These are phyloP conservation scores for Hypoxylon rubiginosum DNA, from an alignment of 2,329 filamentous ascomycete species.

Conservation along the genomic window DNA sequence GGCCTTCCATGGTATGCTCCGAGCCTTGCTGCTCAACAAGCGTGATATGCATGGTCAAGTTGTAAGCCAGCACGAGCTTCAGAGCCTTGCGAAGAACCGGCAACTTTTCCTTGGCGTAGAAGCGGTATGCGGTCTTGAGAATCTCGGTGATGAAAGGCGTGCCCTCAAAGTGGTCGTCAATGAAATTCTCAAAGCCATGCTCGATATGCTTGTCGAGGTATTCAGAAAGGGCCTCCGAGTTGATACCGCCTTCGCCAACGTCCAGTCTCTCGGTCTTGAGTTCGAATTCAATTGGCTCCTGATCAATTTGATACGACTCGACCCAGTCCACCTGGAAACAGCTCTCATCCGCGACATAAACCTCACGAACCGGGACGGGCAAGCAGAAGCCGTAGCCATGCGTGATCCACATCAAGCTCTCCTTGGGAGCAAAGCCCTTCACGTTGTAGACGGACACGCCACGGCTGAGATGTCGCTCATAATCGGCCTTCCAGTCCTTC, in stretches of 20 bases:
- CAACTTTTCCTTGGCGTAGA: constrained; percentile 88
- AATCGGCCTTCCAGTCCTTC: constrained; percentile 99
- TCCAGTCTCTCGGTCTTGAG: constrained; percentile 90
- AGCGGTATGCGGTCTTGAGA: constrained; percentile 94
- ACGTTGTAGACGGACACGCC: constrained; percentile 95
- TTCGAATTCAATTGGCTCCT: constrained; percentile 84
- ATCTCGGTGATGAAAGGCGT: constrained; percentile 96
- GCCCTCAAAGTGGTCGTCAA: constrained; percentile 96
- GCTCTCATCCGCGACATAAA: constrained; percentile 90
- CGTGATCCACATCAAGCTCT: constrained; percentile 87
- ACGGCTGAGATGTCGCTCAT: constrained; percentile 87
- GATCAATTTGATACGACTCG: constrained; percentile 77
- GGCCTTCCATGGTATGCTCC: constrained; percentile 81
- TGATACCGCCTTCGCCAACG: constrained; percentile 89
- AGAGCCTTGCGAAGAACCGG: constrained; percentile 94
- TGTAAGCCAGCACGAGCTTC: constrained; percentile 95
- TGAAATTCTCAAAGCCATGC: constrained; percentile 89
- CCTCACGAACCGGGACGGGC: constrained; percentile 92
- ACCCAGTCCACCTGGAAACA: constrained; percentile 96
- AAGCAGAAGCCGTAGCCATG: constrained; percentile 95
- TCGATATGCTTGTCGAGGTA: constrained; percentile 97
- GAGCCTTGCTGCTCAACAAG: constrained; percentile 91
- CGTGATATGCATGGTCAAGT: constrained; percentile 93
- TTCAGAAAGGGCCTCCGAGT: constrained; percentile 82
- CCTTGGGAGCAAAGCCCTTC: constrained; percentile 81